Evolutionary conservation across 345 rosid genomes (phyloP).

Genomic region (Eucalyptus cloeziana): DNA sequence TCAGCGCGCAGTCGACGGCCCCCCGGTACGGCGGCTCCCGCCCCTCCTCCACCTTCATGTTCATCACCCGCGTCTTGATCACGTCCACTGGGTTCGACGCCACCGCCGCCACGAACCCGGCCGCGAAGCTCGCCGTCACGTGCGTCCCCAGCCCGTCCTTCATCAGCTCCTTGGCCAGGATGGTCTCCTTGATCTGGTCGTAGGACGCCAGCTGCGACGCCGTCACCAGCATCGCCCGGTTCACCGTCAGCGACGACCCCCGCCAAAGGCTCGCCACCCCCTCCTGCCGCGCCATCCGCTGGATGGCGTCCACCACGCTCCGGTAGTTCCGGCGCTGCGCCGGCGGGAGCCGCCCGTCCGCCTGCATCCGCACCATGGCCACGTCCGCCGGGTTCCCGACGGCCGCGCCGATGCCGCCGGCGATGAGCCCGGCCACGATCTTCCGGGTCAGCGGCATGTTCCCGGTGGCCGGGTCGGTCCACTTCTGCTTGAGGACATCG

Average conservation of each 20-base stretch:
- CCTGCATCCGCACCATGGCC: conserved; percentile 95
- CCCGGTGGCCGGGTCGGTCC: conserved; percentile 61
- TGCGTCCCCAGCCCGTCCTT: conserved; percentile 64
- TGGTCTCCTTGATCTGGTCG: conserved; percentile 67
- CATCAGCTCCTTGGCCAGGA: conserved; percentile 40
- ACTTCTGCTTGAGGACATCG: conserved; percentile 50
- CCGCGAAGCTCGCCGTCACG: conserved; percentile 68
- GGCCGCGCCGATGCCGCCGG: conserved; percentile 76
- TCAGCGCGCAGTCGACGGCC: conserved; percentile 61
- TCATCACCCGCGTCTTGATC: conserved; percentile 85
- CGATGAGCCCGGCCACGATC: conserved; percentile 53
- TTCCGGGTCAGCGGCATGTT: conserved; percentile 40
- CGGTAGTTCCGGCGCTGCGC: conserved; percentile 63
- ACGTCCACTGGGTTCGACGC: conserved; percentile 82
- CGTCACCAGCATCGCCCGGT: conserved; percentile 85
- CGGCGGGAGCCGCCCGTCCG: conserved; percentile 69
- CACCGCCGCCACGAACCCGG: conserved; percentile 81
- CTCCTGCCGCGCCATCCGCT: conserved; percentile 54
- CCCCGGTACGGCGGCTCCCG: conserved; percentile 57
- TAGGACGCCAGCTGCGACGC: conserved; percentile 80
- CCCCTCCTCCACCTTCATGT: conserved; percentile 69
- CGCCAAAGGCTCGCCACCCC: conserved; percentile 83
- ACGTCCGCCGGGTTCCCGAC: conserved; percentile 91
- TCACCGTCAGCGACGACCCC: conserved; percentile 68
- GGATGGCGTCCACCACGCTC: conserved; percentile 65